Base-by-base conservation (phyloP, 257 asterid species). In the Gardenia jasminoides region DNA sequence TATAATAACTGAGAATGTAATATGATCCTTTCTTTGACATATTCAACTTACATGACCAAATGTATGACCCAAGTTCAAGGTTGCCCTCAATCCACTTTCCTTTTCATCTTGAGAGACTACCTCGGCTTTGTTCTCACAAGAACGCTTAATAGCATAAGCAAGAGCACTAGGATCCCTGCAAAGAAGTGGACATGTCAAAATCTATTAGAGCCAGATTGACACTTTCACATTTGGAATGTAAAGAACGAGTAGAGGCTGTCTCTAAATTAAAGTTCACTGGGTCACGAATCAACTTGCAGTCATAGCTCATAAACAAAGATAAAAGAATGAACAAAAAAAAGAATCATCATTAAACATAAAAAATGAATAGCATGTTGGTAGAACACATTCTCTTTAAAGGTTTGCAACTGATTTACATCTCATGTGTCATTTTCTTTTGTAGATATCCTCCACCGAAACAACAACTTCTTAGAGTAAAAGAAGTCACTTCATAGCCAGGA, bases 101-200 rank as follows among this genome's bases (percentile, higher is more conserved):
- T 90, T 93, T 92, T 96, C 99, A 81, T 96, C 99, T 67, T 91
- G 85, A 72, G 99, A 90, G 76, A 96, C 99, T 71, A 96, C 98
- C 83, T 93, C 96, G 10, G 99, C 99, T 86, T 96, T 96, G 83
- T 96, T 96, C 85, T 96, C 97, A 80, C 99, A 96, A 9, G 99
- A 96, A 31, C 98, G 96, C 90, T 93, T 93, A 85, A 96, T 93
- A 48, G 99, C 99, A 87, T 92, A 92, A 73, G 96, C 88, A 81
- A 93, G 88, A 79, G 96, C 95, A 83, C 48, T 79, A 33, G 93
- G 92, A 76, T 93, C 98, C 90, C 99, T 96, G 85, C 74, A 85
- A 72, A 76, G 72, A 72, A 78, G 72, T 78, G 75, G 79, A 76
- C 59, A 43, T 19, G 6, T 26, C 50, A 19, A 62, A 16, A 43